phyloP scores from a whole-genome alignment of 495 filamentous ascomycete species.

The Trichoderma reesei region DNA sequence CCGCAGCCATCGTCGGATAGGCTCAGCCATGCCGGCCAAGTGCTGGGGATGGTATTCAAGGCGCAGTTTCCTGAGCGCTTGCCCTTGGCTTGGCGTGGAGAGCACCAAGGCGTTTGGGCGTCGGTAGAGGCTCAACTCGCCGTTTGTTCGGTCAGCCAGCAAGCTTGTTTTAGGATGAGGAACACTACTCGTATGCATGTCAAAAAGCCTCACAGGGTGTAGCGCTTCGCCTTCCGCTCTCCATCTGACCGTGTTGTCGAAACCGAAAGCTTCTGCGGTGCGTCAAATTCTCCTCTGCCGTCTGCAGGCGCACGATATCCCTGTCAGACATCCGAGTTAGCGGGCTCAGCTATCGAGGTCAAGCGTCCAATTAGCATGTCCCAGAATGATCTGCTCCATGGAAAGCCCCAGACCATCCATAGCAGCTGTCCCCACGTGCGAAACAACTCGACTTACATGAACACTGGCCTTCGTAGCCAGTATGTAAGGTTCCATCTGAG shows the following conservation, averaged over 20 bases:
- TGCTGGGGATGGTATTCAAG: background rate
- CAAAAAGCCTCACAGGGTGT: background rate
- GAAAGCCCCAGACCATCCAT: background rate
- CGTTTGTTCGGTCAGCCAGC: background rate
- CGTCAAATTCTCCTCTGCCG: background rate
- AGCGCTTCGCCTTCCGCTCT: background rate
- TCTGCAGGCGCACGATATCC: background rate
- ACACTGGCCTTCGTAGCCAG: background rate
- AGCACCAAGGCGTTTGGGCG: background rate
- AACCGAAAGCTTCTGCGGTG: background rate
- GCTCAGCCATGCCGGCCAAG: slow-evolving; percentile 6
- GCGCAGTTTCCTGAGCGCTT: background rate
- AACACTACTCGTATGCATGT: too few species aligned
- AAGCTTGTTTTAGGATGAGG: background rate
- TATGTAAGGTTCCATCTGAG: background rate
- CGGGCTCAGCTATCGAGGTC: background rate
- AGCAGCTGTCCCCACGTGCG: background rate
- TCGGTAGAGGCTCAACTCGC: background rate
- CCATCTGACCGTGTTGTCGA: background rate
- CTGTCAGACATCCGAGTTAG: slow-evolving; percentile 3
- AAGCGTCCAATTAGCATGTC: slow-evolving; percentile 3
- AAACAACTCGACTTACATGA: background rate
- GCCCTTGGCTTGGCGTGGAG: background rate
- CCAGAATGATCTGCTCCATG: slow-evolving; percentile 8
- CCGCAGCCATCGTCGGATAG: slow-evolving; percentile 2